Base-by-base conservation (phyloP, 163 green algal species). In the Scenedesmus sp. region DNA sequence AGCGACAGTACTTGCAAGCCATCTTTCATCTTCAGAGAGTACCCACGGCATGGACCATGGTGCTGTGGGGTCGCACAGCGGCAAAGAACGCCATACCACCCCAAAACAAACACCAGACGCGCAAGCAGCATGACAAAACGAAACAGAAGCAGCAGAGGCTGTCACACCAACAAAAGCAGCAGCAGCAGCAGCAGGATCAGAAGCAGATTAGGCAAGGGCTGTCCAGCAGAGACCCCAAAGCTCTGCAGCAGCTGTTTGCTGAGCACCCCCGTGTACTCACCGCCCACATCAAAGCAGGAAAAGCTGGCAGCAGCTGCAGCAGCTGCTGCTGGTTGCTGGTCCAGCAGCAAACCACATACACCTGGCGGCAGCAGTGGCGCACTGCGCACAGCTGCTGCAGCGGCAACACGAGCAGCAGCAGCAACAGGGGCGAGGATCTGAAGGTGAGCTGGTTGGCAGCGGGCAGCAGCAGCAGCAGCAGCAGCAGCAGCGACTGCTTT, bases 301-400 rank as follows among this genome's bases (percentile, higher is more conserved):
- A 26, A 70, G 30, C 43, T 90, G 89, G 83, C 44, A 46, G n/a
- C 42, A 86, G n/a, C 15, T 73, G 33, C 72, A 68, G 51, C 30
- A 81, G 70, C 83, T 86, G 76, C 68, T 92, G 40, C 22, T 86
- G 26, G 26, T 30, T 3, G 83, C 72, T 24, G 72, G 30, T 10
- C 2, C 51, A 35, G 83, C 89, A 43, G 72, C 51, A 4, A 92
- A 92, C 61, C 73, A 86, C 73, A 92, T 92, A 37, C 89, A 92
- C 51, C 24, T 90, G 26, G 89, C 85, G 10, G 89, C 89, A 43
- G 89, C 83, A n/a, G 72, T 86, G 3, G 46, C 61, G 61, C 82
- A 90, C 6, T 40, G 40, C 33, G 89, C 89, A 24, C 89, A 90
- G 65, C 37, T 86, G 65, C 56, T 53, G 43, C 43, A 82, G 30